A percentile compares a stretch with the other conserved stretches of the same genome.
Evolutionary conservation across 768 basidiomycete species (phyloP).

Genomic region (Guyanaporus albipodus): DNA sequence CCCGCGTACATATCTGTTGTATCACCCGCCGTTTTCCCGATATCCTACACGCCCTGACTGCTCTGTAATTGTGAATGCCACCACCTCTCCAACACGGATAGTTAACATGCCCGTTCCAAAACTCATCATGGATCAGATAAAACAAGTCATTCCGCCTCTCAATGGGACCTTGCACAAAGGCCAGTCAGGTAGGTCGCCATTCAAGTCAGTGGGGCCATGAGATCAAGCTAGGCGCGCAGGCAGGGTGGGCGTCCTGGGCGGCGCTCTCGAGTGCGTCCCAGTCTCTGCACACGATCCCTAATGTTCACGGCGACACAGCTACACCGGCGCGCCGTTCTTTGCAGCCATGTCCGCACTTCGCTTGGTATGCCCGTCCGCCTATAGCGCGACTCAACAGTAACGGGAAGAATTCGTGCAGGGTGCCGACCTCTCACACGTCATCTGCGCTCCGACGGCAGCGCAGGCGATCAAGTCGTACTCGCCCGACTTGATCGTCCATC

Average conservation of each 20-base stretch:
- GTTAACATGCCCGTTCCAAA: slow-evolving; percentile 57
- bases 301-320: slow-evolving; percentile 46
- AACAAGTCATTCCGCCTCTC: slow-evolving; percentile 84
- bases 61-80: background rate
- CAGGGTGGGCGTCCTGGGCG: slow-evolving; percentile 90
- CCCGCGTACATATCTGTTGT: slow-evolving; percentile 27
- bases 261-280: slow-evolving; percentile 80
- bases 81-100: background rate
- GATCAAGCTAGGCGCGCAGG: slow-evolving; percentile 39
- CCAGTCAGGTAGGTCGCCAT: slow-evolving; percentile 65
- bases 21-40: slow-evolving; percentile 14
- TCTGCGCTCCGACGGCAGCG: slow-evolving; percentile 91
- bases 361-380: slow-evolving; percentile 45
- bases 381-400: too few species aligned
- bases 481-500: slow-evolving; percentile 96
- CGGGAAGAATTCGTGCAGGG: slow-evolving; percentile 54
- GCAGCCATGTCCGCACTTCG: slow-evolving; percentile 87
- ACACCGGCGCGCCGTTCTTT: slow-evolving; percentile 96
- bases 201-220: background rate
- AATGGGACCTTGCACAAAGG: slow-evolving; percentile 90
- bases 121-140: slow-evolving; percentile 64
- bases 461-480: slow-evolving; percentile 95
- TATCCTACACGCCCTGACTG: slow-evolving; percentile 18
- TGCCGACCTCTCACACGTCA: slow-evolving; percentile 93
- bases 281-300: background rate